These are phyloP conservation scores for Acanthamoeba quina DNA, from an alignment of 208 protist genomes.

Conservation along the genomic window DNA sequence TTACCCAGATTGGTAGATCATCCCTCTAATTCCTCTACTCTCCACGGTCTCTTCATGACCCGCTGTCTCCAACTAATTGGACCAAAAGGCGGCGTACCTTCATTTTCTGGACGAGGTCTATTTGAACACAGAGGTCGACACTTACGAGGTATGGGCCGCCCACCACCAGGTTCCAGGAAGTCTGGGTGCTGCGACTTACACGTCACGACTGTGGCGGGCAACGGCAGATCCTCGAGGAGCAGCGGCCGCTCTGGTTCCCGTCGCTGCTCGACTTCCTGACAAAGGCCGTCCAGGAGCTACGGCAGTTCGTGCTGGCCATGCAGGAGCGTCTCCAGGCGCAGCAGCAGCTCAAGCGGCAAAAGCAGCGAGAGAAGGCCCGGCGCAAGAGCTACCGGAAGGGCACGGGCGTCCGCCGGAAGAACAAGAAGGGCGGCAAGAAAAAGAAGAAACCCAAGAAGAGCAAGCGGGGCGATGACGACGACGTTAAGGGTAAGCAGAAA, in stretches of 20 bases:
- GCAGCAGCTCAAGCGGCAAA: neutral
- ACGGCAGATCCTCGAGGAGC: slow-evolving; percentile 60
- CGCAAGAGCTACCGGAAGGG: neutral
- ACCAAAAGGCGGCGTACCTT: slow-evolving; percentile 12
- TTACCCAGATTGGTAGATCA: neutral
- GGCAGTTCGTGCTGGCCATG: neutral
- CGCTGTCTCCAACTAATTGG: no score
- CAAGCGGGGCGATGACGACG: neutral
- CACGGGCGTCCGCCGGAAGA: neutral
- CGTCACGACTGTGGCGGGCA: neutral
- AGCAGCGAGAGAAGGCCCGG: neutral
- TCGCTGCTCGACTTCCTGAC: slow-evolving; percentile 41
- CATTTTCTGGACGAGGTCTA: slow-evolving; percentile 73
- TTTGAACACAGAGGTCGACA: slow-evolving; percentile 72
- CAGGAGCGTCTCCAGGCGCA: slow-evolving; percentile 1
- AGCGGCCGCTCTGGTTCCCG: slow-evolving; percentile 35
- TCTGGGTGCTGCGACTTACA: no score
- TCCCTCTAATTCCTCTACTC: neutral
- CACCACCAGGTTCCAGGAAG: neutral
- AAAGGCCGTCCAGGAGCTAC: slow-evolving; percentile 11
- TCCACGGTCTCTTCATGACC: no score
- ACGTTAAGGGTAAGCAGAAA: slow-evolving; percentile 17
- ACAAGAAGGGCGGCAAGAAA: neutral
- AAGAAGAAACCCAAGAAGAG: slow-evolving; percentile 24
- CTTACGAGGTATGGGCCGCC: slow-evolving; percentile 45